Conservation (phyloP, 495 filamentous ascomycete genomes). For the Trichoderma gamsii region DNA sequence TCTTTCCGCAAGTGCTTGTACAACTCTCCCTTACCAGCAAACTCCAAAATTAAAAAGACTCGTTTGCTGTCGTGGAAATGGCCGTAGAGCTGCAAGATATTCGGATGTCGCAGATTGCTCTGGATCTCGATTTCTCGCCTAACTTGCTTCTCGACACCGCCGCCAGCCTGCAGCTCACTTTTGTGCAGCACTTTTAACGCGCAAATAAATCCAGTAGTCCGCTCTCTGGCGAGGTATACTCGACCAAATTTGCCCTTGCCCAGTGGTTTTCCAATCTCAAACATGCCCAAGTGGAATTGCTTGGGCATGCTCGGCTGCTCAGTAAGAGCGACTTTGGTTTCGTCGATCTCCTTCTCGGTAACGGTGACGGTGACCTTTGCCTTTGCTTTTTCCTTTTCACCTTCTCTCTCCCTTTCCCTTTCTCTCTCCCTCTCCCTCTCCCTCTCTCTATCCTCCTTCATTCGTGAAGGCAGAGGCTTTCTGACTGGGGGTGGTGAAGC, state of each 20-base stretch:
- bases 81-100: conserved; percentile 87
- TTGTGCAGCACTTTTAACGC: conserved; percentile 96
- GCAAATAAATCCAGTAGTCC: conserved; percentile 85
- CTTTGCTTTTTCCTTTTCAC: background rate
- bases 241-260: conserved; percentile 97
- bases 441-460: conserved; percentile 37
- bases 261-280: conserved; percentile 92
- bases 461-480: conserved; percentile 31
- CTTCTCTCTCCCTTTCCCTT: background rate
- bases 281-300: conserved; percentile 93
- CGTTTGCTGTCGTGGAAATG: conserved; percentile 97
- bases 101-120: conserved; percentile 90
- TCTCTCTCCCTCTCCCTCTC: background rate
- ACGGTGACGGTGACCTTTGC: background rate
- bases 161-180: conserved; percentile 81
- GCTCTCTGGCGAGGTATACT: conserved; percentile 91
- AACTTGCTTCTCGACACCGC: conserved; percentile 89
- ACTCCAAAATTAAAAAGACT: conserved; percentile 93
- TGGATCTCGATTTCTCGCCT: conserved; percentile 97
- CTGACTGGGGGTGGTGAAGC: conserved; percentile 36
- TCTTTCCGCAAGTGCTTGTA: conserved; percentile 94
- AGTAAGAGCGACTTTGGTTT: conserved; percentile 42
- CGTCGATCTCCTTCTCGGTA: conserved; percentile 20
- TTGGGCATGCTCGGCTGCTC: conserved; percentile 53
- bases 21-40: conserved; percentile 88